Percentiles rank a stretch among this genome's conserved stretches.
phyloP scores from a whole-genome alignment of 2,329 filamentous ascomycete genomes.

The Penicillium sp. region DNA sequence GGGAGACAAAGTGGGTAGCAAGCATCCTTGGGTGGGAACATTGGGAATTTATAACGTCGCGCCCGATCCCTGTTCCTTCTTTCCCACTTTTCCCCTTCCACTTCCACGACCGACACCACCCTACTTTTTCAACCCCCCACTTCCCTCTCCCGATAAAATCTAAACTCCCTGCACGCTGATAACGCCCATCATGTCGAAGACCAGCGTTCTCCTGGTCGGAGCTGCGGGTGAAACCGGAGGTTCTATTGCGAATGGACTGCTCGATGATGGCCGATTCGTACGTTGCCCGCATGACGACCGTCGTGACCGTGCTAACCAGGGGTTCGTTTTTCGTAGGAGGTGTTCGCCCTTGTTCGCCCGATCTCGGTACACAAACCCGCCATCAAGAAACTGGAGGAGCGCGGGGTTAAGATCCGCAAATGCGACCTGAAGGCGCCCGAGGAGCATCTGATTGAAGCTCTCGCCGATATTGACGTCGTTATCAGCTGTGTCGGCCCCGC shows the following conservation, averaged over 20 bases:
- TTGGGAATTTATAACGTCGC: slow-evolving; percentile 36
- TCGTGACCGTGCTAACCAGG: not conserved
- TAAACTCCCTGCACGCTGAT: not conserved
- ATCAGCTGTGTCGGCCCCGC: slow-evolving; percentile 43
- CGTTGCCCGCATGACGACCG: not conserved
- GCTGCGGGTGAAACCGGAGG: slow-evolving; percentile 42
- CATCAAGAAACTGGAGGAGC: slow-evolving; percentile 39
- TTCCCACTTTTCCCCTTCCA: slow-evolving; percentile 3
- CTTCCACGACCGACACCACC: not conserved
- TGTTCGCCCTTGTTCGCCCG: slow-evolving; percentile 50
- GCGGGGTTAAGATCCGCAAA: slow-evolving; percentile 45
- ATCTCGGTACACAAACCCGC: slow-evolving; percentile 49
- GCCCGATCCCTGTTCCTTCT: slow-evolving; percentile 23
- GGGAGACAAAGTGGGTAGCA: slow-evolving; percentile 34
- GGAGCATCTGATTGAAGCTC: slow-evolving; percentile 42
- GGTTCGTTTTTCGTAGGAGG: slow-evolving; percentile 36
- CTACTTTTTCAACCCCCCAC: not conserved
- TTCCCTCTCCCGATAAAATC: not conserved
- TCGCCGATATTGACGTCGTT: slow-evolving; percentile 47
- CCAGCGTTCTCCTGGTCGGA: slow-evolving; percentile 39
- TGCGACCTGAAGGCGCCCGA: slow-evolving; percentile 45
- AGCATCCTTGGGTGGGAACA: slow-evolving; percentile 27
- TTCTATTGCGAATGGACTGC: slow-evolving; percentile 39
- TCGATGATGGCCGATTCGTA: slow-evolving; percentile 31
- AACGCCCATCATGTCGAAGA: slow-evolving; percentile 33